Evolutionary conservation across 805 yeast species (phyloP), one percentile per base, ranked within the genome.

Genomic region (Metschnikowia peoriensis): DNA sequence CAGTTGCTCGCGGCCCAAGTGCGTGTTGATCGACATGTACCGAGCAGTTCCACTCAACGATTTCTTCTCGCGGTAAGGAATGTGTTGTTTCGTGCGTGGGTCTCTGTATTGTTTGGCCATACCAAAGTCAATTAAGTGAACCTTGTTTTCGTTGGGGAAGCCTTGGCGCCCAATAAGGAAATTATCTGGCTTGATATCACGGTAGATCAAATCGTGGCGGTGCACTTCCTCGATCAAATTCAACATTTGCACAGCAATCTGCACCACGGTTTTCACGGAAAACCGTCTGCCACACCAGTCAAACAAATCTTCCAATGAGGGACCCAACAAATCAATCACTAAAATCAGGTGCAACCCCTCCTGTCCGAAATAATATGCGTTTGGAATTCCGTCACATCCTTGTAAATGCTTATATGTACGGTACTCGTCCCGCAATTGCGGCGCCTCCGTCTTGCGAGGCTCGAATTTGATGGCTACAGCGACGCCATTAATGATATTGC

Each of bases 31-130:
- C 54, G 91, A 83, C 47, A 97, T 97, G 70, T 93, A 94, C 66
- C 99, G 84, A 15, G 98, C 98, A 28, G 99, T 93, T 66, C 99
- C 99, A 14, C 97, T 93, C 64, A 93, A 82, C 65, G 93, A 91
- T 72, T 94, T 93, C 73, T 93, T 92, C 75, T 93, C 98, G 60
- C 97, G 83, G 72, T 93, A 94, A 10, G 94, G 94, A 52, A 88
- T 88, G 69, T 88, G 96, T 58, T 82, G 87, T 62, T 86, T 86
- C 0, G 93, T 84, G 61, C 83, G 78, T 34, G 93, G 92, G 63
- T 88, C 92, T 62, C 94, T 74, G 66, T 83, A 88, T 64, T 88
- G 92, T 65, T 88, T 88, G 15, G 92, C 92, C 96, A 88, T 88
- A 54, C 96, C 96, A 63, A 85, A 88, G 70, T 88, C 96, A 50